These are phyloP conservation scores for Scheffersomyces insectosa DNA, from an alignment of 1,139 yeast genomes.

Conservation along the genomic window DNA sequence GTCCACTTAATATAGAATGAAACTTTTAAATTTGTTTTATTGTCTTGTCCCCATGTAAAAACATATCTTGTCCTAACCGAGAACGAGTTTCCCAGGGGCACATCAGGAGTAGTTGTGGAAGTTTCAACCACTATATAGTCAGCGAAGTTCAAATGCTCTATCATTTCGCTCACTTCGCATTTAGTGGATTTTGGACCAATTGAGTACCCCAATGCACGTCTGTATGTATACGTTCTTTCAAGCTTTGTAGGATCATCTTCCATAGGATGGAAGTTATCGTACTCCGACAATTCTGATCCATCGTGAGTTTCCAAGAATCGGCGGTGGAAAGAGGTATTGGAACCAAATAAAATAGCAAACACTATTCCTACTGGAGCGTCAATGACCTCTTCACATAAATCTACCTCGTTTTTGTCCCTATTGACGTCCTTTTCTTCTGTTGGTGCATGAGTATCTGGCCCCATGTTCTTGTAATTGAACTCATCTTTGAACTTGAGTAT, in stretches of 20 bases:
- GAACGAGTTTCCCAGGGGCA: slow-evolving; percentile 59
- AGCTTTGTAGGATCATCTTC: slow-evolving; percentile 32
- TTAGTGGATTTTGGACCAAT: slow-evolving; percentile 60
- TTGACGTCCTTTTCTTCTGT: slow-evolving; percentile 23
- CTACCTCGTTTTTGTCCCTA: slow-evolving; percentile 29
- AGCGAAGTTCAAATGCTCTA: slow-evolving; percentile 42
- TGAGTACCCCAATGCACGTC: slow-evolving; percentile 50
- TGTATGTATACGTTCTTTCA: slow-evolving; percentile 42
- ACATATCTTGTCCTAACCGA: slow-evolving; percentile 51
- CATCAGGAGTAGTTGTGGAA: slow-evolving; percentile 54
- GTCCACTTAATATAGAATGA: slow-evolving; percentile 54
- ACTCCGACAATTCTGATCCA: slow-evolving; percentile 47
- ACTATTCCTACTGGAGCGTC: slow-evolving; percentile 53
- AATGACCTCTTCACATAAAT: slow-evolving; percentile 32
- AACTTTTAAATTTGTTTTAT: slow-evolving; percentile 41
- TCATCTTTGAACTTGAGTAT: slow-evolving; percentile 30
- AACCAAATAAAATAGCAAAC: slow-evolving; percentile 50
- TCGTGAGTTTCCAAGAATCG: slow-evolving; percentile 44
- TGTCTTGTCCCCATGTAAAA: slow-evolving; percentile 47
- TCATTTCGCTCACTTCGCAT: slow-evolving; percentile 48
- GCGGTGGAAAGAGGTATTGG: slow-evolving; percentile 41
- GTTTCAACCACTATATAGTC: slow-evolving; percentile 38
- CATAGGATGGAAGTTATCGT: slow-evolving; percentile 36
- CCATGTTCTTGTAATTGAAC: slow-evolving; percentile 35
- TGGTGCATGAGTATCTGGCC: slow-evolving; percentile 42